Evolutionary conservation across 1,284 basidiomycete species (phyloP), one percentile per base, ranked within the genome.

Genomic region (Golubevia sp.): DNA sequence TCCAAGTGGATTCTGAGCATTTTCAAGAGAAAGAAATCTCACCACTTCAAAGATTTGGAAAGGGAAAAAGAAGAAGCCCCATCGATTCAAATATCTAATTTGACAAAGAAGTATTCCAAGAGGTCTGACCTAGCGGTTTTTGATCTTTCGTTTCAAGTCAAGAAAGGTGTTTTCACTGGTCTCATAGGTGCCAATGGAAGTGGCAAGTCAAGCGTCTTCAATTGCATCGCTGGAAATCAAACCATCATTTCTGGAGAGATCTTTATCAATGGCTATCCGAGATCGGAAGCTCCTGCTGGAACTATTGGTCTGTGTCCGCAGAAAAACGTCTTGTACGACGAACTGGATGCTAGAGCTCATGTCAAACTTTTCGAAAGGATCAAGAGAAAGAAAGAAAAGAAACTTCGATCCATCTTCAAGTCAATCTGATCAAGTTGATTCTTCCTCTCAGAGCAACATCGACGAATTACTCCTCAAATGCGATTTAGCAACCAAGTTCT

Each of bases 281-380:
- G 68, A 1, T 58, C 68, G 65, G 55, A 66, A 63, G 54, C 59
- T 8, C 86, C 88, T 1, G 87, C 87, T 0, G 90, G 90, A 2
- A 87, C 87, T 0, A 83, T 92, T 18, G 91, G 91, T 5, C 89
- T 92, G 60, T 91, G 92, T 0, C 90, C 90, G 0, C 91, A 93
- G 84, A 91, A 91, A 85, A 92, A 92, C 70, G 91, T 93, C 1
- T 86, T 93, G 0, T 92, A 91, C 83, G 88, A 91, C 1, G 91
- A 92, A 65, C 85, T 93, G 24, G 88, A 89, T 1, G 91, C 90
- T 74, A 85, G 88, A 60, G 89, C 92, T 82, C 92, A 91, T 2
- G 85, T 92, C 24, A 85, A 86, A 1, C 86, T 92, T 15, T 93
- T 91, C 91, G 86, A 85, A 30, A 89, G 89, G 3, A 87, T 92